Conservation (phyloP, 1,139 yeast genomes). For the Tardiomyces digboiensis region DNA sequence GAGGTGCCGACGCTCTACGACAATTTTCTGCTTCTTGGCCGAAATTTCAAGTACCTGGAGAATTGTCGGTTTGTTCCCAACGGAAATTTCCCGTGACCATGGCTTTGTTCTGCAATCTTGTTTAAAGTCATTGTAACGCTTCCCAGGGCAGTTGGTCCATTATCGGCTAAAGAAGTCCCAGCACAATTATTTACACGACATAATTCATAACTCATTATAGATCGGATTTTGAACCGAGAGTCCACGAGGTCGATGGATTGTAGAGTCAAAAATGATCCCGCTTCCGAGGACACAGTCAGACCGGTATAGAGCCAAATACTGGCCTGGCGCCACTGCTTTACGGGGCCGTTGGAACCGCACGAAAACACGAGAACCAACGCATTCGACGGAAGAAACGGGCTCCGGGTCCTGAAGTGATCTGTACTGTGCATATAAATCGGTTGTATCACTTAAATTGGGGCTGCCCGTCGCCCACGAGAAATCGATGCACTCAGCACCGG, state of each 20-base stretch:
- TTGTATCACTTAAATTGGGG: slow-evolving; percentile 12
- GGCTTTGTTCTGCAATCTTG: no score
- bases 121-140: no score
- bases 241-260: no score
- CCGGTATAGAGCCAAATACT: slow-evolving; percentile 64
- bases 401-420: slow-evolving; percentile 60
- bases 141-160: no score
- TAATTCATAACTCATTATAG: no score
- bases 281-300: slow-evolving; percentile 68
- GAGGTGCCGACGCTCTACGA: not conserved
- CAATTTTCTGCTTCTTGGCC: not conserved
- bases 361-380: slow-evolving; percentile 5
- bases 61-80: not conserved
- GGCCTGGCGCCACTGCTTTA: slow-evolving; percentile 88
- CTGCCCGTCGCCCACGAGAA: slow-evolving; percentile 43
- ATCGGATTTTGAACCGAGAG: no score
- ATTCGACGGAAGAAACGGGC: slow-evolving; percentile 19
- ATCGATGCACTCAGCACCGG: slow-evolving; percentile 32
- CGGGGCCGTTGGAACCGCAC: slow-evolving; percentile 36
- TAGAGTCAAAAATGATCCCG: slow-evolving; percentile 60
- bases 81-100: no score
- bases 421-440: slow-evolving; percentile 43
- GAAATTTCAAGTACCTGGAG: not conserved
- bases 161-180: no score
- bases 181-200: no score